Evolutionary conservation across 2,329 filamentous ascomycete species (phyloP).

Genomic region (Penicillium hesseltinei): DNA sequence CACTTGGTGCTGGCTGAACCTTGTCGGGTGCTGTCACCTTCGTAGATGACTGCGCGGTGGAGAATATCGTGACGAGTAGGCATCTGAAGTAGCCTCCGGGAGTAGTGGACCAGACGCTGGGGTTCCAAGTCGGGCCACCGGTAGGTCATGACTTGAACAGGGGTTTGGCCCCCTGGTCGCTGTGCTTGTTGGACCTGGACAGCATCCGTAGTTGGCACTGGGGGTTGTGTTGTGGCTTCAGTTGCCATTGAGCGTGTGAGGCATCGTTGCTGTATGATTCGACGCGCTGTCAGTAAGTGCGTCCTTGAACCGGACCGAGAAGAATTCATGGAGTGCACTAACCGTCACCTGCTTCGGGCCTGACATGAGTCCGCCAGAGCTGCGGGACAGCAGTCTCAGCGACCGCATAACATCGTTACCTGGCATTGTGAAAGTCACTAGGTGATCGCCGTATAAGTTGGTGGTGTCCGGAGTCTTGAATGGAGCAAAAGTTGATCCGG

Average conservation of each 20-base stretch:
- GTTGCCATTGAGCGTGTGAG: conserved; percentile 51
- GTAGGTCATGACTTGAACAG: conserved; percentile 82
- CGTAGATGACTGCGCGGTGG: conserved; percentile 86
- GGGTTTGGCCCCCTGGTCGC: conserved; percentile 40
- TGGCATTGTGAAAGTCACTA: conserved; percentile 31
- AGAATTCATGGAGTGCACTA: conserved; percentile 15
- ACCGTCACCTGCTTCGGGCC: conserved; percentile 39
- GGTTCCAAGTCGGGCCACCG: conserved; percentile 88
- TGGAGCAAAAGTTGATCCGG: conserved; percentile 36
- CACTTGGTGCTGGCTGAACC: conserved; percentile 83
- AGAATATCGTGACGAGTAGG: conserved; percentile 88
- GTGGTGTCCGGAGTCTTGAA: conserved; percentile 15
- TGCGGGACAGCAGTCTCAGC: conserved; percentile 40
- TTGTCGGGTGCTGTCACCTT: conserved; percentile 83
- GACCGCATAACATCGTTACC: conserved; percentile 37
- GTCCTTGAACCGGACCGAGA: background rate
- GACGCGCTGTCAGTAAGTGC: conserved; percentile 23
- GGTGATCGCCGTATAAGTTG: conserved; percentile 10
- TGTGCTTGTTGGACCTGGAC: background rate
- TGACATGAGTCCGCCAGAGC: conserved; percentile 35
- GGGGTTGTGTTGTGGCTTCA: conserved; percentile 36
- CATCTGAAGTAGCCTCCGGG: conserved; percentile 77
- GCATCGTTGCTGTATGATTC: conserved; percentile 41
- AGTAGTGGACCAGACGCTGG: conserved; percentile 71
- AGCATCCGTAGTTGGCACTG: background rate